These are phyloP conservation scores for Termitomyces sp. DNA, from an alignment of 768 basidiomycete species.

Conservation along the genomic window DNA sequence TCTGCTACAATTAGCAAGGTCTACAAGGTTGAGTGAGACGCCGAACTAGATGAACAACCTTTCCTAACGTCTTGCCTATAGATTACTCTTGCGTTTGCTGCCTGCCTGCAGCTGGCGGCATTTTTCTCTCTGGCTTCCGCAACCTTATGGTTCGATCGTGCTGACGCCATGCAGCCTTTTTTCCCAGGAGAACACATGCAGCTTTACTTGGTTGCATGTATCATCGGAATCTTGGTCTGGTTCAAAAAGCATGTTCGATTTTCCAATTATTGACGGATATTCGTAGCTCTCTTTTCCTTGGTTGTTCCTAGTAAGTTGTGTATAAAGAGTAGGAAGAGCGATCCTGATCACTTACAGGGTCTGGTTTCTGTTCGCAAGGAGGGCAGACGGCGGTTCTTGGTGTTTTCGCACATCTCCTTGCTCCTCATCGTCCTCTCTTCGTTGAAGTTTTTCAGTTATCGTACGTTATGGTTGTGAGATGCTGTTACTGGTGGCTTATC, in stretches of 20 bases:
- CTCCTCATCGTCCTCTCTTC: slow-evolving; percentile 32
- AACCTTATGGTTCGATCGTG: slow-evolving; percentile 45
- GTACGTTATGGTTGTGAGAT: slow-evolving; percentile 22
- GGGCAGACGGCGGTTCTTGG: slow-evolving; percentile 28
- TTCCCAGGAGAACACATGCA: slow-evolving; percentile 12
- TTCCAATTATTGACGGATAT: not conserved
- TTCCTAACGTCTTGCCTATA: slow-evolving; percentile 12
- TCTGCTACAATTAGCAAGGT: slow-evolving; percentile 35
- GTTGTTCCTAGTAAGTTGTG: slow-evolving; percentile 33
- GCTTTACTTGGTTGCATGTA: slow-evolving; percentile 37
- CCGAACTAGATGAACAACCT: not conserved
- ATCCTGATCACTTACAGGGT: slow-evolving; percentile 27
- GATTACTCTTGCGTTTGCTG: slow-evolving; percentile 45
- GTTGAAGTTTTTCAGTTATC: slow-evolving; percentile 35
- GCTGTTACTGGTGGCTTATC: not conserved
- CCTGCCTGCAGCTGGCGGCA: slow-evolving; percentile 37
- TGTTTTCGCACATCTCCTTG: slow-evolving; percentile 33
- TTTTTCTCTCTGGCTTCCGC: slow-evolving; percentile 46
- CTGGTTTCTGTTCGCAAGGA: slow-evolving; percentile 44
- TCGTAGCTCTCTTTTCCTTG: slow-evolving; percentile 39
- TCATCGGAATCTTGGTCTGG: slow-evolving; percentile 30
- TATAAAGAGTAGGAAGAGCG: too few relatives aligned
- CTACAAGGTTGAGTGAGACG: slow-evolving; percentile 33
- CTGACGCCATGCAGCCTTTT: slow-evolving; percentile 8
- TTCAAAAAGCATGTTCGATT: slow-evolving; percentile 10